Evolutionary conservation across 805 yeast species (phyloP).

Genomic region (Naumovozyma castellii): DNA sequence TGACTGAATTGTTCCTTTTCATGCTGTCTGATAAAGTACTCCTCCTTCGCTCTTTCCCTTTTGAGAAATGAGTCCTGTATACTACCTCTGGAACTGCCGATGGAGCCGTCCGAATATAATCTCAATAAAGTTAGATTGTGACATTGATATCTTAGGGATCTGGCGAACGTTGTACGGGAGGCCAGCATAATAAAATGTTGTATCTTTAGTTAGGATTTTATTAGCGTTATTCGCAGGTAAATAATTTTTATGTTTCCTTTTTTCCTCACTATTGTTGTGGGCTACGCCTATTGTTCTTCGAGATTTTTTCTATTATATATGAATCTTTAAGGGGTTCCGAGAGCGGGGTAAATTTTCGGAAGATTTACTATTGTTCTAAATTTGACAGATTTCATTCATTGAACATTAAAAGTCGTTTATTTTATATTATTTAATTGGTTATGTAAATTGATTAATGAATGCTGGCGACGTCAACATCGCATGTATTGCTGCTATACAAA

Average conservation of each 20-base stretch:
- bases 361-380: too few species aligned
- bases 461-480: background rate
- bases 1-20: constrained; percentile 79
- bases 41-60: constrained; percentile 91
- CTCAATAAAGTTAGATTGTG: constrained; percentile 8
- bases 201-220: too few species aligned
- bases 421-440: too few species aligned
- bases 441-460: background rate
- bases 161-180: background rate
- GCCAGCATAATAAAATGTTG: background rate
- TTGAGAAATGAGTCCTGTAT: constrained; percentile 55
- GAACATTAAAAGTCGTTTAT: too few species aligned
- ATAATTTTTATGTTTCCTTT: too few species aligned
- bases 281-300: too few species aligned
- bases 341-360: background rate
- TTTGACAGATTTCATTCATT: too few species aligned
- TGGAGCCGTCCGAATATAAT: constrained; percentile 43
- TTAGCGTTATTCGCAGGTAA: too few species aligned
- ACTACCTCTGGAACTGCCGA: constrained; percentile 42
- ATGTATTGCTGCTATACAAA: too few species aligned
- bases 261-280: too few species aligned
- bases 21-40: constrained; percentile 71
- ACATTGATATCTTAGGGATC: background rate
- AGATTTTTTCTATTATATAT: too few species aligned
- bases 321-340: background rate